Percentiles rank a stretch among this genome's conserved stretches.
Evolutionary conservation across 2,329 filamentous ascomycete genomes (phyloP).

Genomic region (Cryphonectria nitschkei): DNA sequence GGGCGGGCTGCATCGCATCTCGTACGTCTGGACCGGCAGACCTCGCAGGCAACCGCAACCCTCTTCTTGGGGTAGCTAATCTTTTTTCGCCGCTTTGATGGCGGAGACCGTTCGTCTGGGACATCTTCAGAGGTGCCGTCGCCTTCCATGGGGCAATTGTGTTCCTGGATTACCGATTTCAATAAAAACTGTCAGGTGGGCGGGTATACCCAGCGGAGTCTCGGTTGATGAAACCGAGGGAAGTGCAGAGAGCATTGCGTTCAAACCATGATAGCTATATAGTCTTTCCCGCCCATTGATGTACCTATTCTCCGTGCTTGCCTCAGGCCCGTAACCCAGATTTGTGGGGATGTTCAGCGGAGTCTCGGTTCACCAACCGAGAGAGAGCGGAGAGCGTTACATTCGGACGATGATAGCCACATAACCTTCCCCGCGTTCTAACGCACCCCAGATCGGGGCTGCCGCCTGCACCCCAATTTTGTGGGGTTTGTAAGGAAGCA

Average conservation of each 20-base stretch:
- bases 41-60: conserved; percentile 32
- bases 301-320: too few species aligned
- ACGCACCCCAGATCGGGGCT: too few species aligned
- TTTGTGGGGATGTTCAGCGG: background rate
- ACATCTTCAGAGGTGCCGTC: background rate
- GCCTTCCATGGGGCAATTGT: background rate
- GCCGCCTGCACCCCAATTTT: too few species aligned
- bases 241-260: background rate
- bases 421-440: background rate
- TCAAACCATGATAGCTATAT: background rate
- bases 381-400: background rate
- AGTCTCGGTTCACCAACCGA: background rate
- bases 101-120: background rate
- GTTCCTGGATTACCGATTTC: background rate
- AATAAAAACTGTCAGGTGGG: background rate
- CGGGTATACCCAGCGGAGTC: background rate
- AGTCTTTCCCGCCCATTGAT: too few species aligned
- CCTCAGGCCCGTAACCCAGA: too few species aligned
- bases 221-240: background rate
- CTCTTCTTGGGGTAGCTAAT: conserved; percentile 33
- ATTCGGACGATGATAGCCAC: background rate
- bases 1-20: conserved; percentile 30
- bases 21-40: conserved; percentile 32
- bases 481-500: too few species aligned
- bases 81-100: conserved; percentile 10